These are phyloP conservation scores for Penicillium malachiteum DNA, from an alignment of 495 filamentous ascomycete species.

Conservation along the genomic window DNA sequence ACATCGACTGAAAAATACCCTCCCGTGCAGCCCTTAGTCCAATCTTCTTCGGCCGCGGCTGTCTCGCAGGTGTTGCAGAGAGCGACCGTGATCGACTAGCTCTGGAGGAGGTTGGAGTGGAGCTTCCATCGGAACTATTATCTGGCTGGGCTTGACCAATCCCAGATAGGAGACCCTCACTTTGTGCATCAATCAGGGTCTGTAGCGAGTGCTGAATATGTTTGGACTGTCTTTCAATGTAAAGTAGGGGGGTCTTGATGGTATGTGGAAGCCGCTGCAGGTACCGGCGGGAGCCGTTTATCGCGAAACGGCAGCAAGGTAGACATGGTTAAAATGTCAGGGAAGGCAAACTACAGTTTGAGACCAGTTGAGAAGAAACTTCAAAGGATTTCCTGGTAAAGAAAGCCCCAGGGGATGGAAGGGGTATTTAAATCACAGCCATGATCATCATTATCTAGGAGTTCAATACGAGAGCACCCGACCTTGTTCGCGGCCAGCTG, in stretches of 20 bases:
- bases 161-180: conserved; percentile 65
- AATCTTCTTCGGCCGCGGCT: conserved; percentile 55
- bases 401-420: not conserved
- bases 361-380: not conserved
- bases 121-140: conserved; percentile 48
- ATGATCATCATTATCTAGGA: not conserved
- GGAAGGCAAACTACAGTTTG: not conserved
- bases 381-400: not conserved
- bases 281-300: conserved; percentile 26
- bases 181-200: conserved; percentile 78
- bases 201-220: conserved; percentile 76
- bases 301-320: conserved; percentile 27
- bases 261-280: conserved; percentile 28
- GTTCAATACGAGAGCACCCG: not conserved
- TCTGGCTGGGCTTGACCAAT: conserved; percentile 34
- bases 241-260: conserved; percentile 42
- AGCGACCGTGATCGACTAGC: conserved; percentile 21
- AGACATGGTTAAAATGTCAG: conserved; percentile 29
- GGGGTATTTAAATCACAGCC: not conserved
- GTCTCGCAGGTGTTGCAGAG: conserved; percentile 60
- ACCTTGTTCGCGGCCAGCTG: conserved; percentile 2
- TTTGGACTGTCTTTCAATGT: conserved; percentile 45
- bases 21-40: conserved; percentile 66
- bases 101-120: conserved; percentile 39
- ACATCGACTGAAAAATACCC: conserved; percentile 69